phyloP scores from a whole-genome alignment of 129 eudicot genomes.

The Erigeron canadensis region DNA sequence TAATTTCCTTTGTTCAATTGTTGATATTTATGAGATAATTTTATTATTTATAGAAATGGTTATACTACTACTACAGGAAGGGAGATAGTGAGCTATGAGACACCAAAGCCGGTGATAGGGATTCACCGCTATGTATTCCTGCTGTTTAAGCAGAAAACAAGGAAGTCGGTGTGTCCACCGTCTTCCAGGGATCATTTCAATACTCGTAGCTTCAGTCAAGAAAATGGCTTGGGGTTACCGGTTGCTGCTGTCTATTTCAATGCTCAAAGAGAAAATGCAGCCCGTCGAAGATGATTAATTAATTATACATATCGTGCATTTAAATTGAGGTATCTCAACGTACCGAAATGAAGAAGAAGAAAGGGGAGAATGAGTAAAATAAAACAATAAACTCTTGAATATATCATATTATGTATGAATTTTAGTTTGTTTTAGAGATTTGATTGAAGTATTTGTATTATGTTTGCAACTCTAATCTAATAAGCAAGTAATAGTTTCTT shows the following conservation, averaged over 20 bases:
- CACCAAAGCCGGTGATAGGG: slow-evolving; percentile 85
- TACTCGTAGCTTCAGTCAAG: slow-evolving; percentile 64
- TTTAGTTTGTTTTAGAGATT: slow-evolving; percentile 4
- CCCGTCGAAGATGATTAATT: slow-evolving; percentile 62
- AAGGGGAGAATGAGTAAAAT: not conserved
- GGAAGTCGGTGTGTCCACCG: slow-evolving; percentile 73
- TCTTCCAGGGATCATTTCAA: slow-evolving; percentile 69
- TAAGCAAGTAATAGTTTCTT: slow-evolving; percentile 14
- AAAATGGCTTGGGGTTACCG: slow-evolving; percentile 68
- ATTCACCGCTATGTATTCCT: slow-evolving; percentile 81
- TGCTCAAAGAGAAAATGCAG: slow-evolving; percentile 94
- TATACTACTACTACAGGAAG: slow-evolving; percentile 45
- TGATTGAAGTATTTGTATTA: slow-evolving; percentile 26
- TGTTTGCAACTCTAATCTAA: slow-evolving; percentile 15
- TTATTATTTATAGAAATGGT: not conserved
- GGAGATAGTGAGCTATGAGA: slow-evolving; percentile 78
- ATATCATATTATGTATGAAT: not conserved
- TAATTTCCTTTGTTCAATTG: not conserved
- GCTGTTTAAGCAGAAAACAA: slow-evolving; percentile 68
- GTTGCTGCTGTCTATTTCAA: slow-evolving; percentile 91
- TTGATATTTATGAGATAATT: not conserved
- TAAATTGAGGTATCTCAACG: slow-evolving; percentile 12
- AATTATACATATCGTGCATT: slow-evolving; percentile 20
- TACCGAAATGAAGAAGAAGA: not conserved
- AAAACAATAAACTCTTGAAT: slow-evolving; percentile 12